phyloP scores from a whole-genome alignment of 2,329 filamentous ascomycete species.

The Penicillium fuscoglaucum region DNA sequence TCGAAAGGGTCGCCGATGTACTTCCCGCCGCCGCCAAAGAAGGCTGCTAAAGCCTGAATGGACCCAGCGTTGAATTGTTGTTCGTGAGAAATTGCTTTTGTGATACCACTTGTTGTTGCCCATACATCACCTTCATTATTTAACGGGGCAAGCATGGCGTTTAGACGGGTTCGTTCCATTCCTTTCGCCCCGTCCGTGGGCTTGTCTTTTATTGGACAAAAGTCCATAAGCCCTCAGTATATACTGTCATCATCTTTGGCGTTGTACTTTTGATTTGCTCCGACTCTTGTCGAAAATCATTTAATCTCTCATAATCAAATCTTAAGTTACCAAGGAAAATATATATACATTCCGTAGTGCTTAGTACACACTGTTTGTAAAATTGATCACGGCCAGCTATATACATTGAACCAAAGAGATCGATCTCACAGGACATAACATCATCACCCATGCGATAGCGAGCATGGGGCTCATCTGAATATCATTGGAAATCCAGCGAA shows the following conservation, averaged over 20 bases:
- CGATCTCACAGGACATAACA: not conserved
- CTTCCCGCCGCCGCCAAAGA: conserved; percentile 48
- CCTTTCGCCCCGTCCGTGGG: not conserved
- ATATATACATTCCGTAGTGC: not conserved
- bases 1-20: conserved; percentile 33
- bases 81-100: conserved; percentile 1
- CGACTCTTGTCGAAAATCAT: not conserved
- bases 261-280: conserved; percentile 1
- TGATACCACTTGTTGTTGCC: conserved; percentile 10
- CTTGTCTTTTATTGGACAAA: not conserved
- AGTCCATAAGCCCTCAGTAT: not conserved
- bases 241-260: conserved; percentile 5
- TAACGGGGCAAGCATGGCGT: not conserved
- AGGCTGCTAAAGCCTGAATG: conserved; percentile 32
- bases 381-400: not conserved
- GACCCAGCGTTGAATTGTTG: not conserved
- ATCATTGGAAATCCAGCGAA: not conserved
- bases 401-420: not conserved
- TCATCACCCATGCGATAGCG: conserved; percentile 6
- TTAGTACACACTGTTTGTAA: not conserved
- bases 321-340: not conserved
- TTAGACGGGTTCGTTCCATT: not conserved
- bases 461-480: not conserved
- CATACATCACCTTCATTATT: conserved; percentile 10
- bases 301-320: conserved; percentile 3